Conservation (phyloP, 495 filamentous ascomycete genomes). For the Darksidea phi region DNA sequence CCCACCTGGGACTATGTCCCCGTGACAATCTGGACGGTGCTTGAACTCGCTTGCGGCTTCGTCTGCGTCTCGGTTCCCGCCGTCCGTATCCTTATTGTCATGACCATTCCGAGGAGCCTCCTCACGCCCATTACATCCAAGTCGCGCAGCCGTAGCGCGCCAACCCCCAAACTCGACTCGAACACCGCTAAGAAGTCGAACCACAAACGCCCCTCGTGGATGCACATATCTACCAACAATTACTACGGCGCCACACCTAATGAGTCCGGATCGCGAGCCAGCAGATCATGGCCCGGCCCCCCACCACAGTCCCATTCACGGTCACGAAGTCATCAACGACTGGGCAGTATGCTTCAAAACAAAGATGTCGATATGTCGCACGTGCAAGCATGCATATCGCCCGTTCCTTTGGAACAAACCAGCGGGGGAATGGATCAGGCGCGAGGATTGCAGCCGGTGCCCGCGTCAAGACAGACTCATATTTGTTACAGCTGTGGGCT, state of each 20-base stretch:
- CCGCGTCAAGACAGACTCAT: neutral
- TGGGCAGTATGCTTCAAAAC: no score
- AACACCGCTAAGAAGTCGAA: neutral
- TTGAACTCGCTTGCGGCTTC: constrained; percentile 16
- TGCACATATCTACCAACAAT: no score
- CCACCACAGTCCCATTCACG: no score
- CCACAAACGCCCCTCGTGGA: neutral
- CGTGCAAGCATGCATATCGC: no score
- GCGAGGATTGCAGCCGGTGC: neutral
- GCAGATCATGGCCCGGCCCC: no score
- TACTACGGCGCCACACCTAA: no score
- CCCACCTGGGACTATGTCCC: constrained; percentile 26
- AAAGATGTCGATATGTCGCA: no score
- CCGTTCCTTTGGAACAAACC: neutral
- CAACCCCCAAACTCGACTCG: neutral
- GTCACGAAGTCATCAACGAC: no score
- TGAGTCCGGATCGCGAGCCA: no score
- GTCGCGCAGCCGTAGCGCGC: neutral
- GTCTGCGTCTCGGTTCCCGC: constrained; percentile 17
- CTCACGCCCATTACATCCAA: neutral
- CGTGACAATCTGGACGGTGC: constrained; percentile 15
- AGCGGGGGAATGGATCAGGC: no score
- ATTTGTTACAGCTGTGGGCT: constrained; percentile 1
- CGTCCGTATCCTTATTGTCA: constrained; percentile 6
- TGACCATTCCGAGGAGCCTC: neutral